Base-by-base conservation (phyloP, 345 rosid genomes). In the Acer campestre region DNA sequence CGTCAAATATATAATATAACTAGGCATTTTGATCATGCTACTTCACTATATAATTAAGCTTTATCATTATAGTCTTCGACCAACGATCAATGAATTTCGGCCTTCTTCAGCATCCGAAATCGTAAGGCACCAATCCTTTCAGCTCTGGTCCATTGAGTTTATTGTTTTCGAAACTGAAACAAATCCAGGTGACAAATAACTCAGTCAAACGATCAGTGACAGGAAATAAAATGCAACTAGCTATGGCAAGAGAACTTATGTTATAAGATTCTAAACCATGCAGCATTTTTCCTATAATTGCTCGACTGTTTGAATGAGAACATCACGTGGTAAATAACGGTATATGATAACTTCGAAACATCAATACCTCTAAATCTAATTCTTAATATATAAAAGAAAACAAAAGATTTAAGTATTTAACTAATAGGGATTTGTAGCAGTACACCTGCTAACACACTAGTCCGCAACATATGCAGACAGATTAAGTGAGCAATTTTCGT, bases 101-200 rank as follows among this genome's bases (percentile, higher is more conserved):
- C 59, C 7, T 61, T 68, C 80, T 80, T 85, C 85, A 91, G 92
- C 95, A 91, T 71, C 95, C 93, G 5, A 91, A 91, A 80, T 91
- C 93, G 1, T 91, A 91, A 10, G 89, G 80, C 67, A 80, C 95
- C 6, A 89, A 85, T 58, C 95, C 95, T 83, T 89, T 82, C 87
- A 91, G 87, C 82, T 91, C 91, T 1, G 95, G 95, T 78, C 95
- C 95, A 42, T 81, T 88, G 25, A 91, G 87, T 66, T 82, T 80
- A 87, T 91, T 91, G 83, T 87, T 84, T 53, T 78, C 81, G 6
- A 80, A 89, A 73, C 95, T 91, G 90, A 63, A 65, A 77, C 27
- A 35, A 71, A 63, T 4, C 63, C 61, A 64, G 31, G 22, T 64
- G 64, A 13, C 46, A 61, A 71, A 27, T 12, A 58, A 80, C 23